A percentile compares a stretch with the other conserved stretches of the same genome.
Conservation (phyloP, 805 yeast genomes). For the Kodamaea neixiangensis region DNA sequence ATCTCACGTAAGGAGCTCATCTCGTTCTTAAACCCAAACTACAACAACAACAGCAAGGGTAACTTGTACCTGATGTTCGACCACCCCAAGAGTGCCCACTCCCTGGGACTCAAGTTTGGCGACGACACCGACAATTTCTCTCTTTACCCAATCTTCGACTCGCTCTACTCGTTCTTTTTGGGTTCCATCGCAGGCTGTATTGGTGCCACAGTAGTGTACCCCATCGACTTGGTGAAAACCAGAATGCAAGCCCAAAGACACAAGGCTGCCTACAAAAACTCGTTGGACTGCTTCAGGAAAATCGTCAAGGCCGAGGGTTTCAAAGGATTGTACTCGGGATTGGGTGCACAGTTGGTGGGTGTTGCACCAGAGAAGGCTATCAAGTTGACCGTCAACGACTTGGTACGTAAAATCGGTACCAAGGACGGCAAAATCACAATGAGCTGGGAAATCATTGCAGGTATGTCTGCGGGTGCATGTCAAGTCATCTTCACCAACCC, state of each 20-base stretch:
- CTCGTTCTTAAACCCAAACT: conserved; percentile 59
- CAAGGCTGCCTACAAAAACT: conserved; percentile 69
- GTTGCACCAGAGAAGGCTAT: conserved; percentile 99
- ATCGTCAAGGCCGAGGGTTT: conserved; percentile 77
- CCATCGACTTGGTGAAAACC: conserved; percentile 93
- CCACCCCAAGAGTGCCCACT: conserved; percentile 43
- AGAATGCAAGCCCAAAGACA: conserved; percentile 95
- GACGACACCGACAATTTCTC: conserved; percentile 40
- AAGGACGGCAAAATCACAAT: conserved; percentile 43
- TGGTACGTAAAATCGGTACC: conserved; percentile 73
- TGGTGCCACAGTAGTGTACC: conserved; percentile 98
- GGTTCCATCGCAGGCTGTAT: conserved; percentile 97
- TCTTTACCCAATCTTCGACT: conserved; percentile 58
- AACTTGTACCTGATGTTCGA: conserved; percentile 41
- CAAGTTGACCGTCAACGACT: conserved; percentile 90
- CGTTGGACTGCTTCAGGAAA: conserved; percentile 82
- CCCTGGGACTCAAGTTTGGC: conserved; percentile 14
- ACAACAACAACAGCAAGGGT: conserved; percentile 32
- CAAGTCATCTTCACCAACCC: conserved; percentile 97
- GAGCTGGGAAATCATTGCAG: conserved; percentile 79
- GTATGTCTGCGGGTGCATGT: conserved; percentile 94
- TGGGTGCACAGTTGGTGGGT: conserved; percentile 92
- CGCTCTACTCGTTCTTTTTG: conserved; percentile 80
- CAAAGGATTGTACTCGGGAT: conserved; percentile 85
- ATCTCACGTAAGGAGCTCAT: conserved; percentile 45